Evolutionary conservation across 306 rosid genomes (phyloP).

Genomic region (Hippophae gyantsensis): DNA sequence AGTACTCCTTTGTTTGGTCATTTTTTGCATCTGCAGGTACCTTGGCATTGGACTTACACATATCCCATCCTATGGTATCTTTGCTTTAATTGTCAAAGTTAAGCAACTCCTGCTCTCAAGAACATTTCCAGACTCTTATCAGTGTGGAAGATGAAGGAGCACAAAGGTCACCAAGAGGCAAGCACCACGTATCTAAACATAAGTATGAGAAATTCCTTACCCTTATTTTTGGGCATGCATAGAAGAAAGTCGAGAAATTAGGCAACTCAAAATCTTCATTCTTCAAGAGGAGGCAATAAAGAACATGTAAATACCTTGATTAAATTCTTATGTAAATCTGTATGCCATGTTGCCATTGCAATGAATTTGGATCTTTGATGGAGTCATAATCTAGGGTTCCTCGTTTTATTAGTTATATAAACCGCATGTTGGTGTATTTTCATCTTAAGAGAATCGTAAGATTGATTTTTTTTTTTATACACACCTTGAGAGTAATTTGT

Average conservation of each 20-base stretch:
- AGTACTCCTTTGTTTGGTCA: background rate
- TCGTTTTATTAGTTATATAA: too few species aligned
- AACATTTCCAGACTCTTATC: slow-evolving; percentile 43
- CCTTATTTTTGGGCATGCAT: too few species aligned
- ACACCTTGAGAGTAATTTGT: too few species aligned
- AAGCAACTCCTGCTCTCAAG: slow-evolving; percentile 42
- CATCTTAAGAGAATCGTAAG: too few species aligned
- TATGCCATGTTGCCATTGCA: background rate
- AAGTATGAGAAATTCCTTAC: too few species aligned
- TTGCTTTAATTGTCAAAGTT: slow-evolving; percentile 45
- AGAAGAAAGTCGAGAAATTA: too few species aligned
- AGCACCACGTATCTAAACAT: background rate
- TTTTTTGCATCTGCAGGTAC: slow-evolving; percentile 47
- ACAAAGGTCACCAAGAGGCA: background rate
- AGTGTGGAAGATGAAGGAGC: slow-evolving; percentile 26
- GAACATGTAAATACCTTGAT: background rate
- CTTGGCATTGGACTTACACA: slow-evolving; percentile 55
- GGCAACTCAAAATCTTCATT: too few species aligned
- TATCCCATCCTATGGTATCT: slow-evolving; percentile 59
- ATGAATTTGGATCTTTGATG: background rate
- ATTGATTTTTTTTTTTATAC: too few species aligned
- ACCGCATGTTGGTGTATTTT: too few species aligned
- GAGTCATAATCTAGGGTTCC: background rate
- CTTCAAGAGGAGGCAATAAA: background rate
- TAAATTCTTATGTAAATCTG: background rate